Base-by-base conservation (phyloP, 1,284 basidiomycete species). In the Chondrostereum purpureum region DNA sequence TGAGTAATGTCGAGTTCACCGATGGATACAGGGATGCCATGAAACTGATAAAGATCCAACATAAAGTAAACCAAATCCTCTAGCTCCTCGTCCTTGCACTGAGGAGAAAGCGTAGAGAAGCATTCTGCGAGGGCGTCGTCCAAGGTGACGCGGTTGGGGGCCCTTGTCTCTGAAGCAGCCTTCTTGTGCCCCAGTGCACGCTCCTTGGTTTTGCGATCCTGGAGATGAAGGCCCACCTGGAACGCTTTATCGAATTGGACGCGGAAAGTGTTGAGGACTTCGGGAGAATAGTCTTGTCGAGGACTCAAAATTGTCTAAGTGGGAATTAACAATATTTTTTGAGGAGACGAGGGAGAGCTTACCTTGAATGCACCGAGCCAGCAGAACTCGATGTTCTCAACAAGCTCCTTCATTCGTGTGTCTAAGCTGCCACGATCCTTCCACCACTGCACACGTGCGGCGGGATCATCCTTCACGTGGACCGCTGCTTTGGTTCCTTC, bases 311-410 rank as follows among this genome's bases (percentile, higher is more conserved):
- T 83, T 0, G 87, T 86, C 88, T 88, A 48, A 17, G 44, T 16
- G 12, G 10, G 24, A 45, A 16, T 12, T 22, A 48, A 17, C n/a
- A 0, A 14, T 40, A 43, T 34, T 3, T 34, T n/a, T 27, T 10
- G 3, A n/a, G 23, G 3, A 24, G 41, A 46, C 21, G n/a, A n/a
- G n/a, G n/a, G 14, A 27, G 41, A 2, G 59, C 69, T 27, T 42
- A 91, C 92, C 78, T 98, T 98, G 78, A 97, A 98, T 17, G 87
- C 92, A 1, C 96, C 95, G 2, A 99, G 72, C 96, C 96, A 99
- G 56, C 88, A 92, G 56, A 89, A 92, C 61, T 99, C 95, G 27
- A 99, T 84, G 50, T 83, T 88, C 50, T 81, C 80, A 20, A 97
- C 65, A 6, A 99, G 67, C 24, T 81, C 77, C 41, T 80, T 71